These are phyloP conservation scores for Phaffia rhodozyma DNA, from an alignment of 1,284 basidiomycete genomes.

Conservation along the genomic window DNA sequence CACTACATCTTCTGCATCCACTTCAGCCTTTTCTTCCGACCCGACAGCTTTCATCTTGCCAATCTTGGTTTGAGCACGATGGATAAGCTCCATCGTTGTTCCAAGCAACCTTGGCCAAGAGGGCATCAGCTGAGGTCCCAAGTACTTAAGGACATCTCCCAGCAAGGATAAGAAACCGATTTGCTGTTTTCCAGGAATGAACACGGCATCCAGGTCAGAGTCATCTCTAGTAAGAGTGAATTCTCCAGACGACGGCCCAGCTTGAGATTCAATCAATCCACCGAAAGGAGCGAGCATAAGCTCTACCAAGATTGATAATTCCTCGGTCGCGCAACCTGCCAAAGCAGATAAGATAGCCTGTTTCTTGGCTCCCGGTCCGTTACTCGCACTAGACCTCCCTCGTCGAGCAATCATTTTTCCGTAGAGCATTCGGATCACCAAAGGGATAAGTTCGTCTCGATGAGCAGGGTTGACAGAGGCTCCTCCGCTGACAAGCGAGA, in stretches of 20 bases:
- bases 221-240: constrained; percentile 13
- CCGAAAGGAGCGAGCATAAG: constrained; percentile 78
- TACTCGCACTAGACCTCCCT: constrained; percentile 45
- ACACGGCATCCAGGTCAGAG: constrained; percentile 21
- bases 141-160: constrained; percentile 65
- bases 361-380: constrained; percentile 58
- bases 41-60: constrained; percentile 25
- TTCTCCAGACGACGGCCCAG: constrained; percentile 25
- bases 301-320: constrained; percentile 67
- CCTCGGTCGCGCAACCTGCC: constrained; percentile 55
- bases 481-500: constrained; percentile 44
- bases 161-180: constrained; percentile 72
- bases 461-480: constrained; percentile 50
- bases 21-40: constrained; percentile 33
- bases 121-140: constrained; percentile 55
- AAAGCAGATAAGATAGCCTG: constrained; percentile 65
- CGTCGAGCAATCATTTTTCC: constrained; percentile 77
- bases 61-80: constrained; percentile 51
- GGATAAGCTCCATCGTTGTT: constrained; percentile 52
- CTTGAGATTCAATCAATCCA: constrained; percentile 21
- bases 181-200: constrained; percentile 54
- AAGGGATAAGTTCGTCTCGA: constrained; percentile 58
- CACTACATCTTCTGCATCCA: constrained; percentile 27
- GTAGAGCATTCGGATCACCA: constrained; percentile 68
- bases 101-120: constrained; percentile 65